These are phyloP conservation scores for Dioscorea alata DNA, from an alignment of 106 monocot genomes.

Conservation along the genomic window DNA sequence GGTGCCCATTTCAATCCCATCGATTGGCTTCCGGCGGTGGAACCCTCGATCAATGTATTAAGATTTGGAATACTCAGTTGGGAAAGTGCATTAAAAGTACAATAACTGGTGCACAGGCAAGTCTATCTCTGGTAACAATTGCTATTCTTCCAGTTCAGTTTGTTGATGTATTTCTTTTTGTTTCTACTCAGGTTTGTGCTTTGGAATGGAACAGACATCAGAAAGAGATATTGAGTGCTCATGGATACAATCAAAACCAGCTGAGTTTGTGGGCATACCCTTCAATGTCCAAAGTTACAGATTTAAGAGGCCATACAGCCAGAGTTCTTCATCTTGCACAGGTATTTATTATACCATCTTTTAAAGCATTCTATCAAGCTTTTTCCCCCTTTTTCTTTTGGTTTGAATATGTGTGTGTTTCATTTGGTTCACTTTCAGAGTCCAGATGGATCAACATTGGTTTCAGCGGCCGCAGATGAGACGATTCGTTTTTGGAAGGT, in stretches of 20 bases:
- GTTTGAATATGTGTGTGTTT: neutral
- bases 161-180: neutral
- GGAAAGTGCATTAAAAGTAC: slow-evolving; percentile 23
- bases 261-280: slow-evolving; percentile 43
- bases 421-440: slow-evolving; percentile 24
- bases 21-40: slow-evolving; percentile 54
- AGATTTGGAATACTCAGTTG: slow-evolving; percentile 32
- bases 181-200: slow-evolving; percentile 29
- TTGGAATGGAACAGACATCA: slow-evolving; percentile 54
- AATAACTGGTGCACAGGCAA: slow-evolving; percentile 35
- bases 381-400: neutral
- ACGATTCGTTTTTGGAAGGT: slow-evolving; percentile 37
- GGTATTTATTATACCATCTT: slow-evolving; percentile 8
- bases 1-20: slow-evolving; percentile 42
- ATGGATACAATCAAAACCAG: slow-evolving; percentile 33
- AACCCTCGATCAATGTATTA: slow-evolving; percentile 30
- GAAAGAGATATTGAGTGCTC: slow-evolving; percentile 51
- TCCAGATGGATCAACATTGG: slow-evolving; percentile 48
- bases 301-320: slow-evolving; percentile 32
- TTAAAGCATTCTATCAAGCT: no score
- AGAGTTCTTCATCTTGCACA: slow-evolving; percentile 41
- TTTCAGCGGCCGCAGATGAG: slow-evolving; percentile 43
- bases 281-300: slow-evolving; percentile 36
- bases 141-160: no score
- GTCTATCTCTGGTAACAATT: neutral